phyloP scores from a whole-genome alignment of 495 filamentous ascomycete genomes.

The Acidomyces sp. region DNA sequence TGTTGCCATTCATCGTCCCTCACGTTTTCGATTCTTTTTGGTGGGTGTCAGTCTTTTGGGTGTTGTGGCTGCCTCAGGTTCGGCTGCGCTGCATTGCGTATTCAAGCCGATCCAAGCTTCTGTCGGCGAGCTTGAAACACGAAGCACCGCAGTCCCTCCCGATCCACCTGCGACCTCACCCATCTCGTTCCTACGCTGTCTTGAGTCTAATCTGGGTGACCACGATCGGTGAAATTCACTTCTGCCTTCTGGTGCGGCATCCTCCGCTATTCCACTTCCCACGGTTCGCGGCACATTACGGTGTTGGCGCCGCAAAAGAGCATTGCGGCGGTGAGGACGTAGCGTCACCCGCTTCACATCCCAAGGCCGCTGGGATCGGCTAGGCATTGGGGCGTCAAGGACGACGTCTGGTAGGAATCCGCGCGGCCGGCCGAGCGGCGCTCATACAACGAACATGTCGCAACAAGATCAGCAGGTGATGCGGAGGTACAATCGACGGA shows the following conservation, averaged over 20 bases:
- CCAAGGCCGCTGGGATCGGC: no score
- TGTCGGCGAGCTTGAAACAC: background rate
- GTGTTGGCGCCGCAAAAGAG: no score
- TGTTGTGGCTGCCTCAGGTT: background rate
- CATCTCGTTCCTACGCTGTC: background rate
- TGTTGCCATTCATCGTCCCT: no score
- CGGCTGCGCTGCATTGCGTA: background rate
- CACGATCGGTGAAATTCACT: background rate
- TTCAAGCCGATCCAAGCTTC: background rate
- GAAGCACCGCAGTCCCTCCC: no score
- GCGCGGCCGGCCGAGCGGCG: background rate
- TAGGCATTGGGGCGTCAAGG: no score
- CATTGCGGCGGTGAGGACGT: no score
- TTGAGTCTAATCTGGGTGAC: no score
- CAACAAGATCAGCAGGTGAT: slow-evolving; percentile 29
- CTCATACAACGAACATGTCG: slow-evolving; percentile 22
- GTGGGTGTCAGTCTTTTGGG: no score
- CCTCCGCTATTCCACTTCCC: no score
- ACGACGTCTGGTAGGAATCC: background rate
- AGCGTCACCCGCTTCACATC: no score
- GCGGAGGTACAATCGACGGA: slow-evolving; percentile 24
- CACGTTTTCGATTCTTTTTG: no score
- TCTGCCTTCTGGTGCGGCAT: background rate
- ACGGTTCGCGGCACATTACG: no score
- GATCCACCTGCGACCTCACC: background rate